These are phyloP conservation scores for Dimargaris verticillata DNA, from an alignment of 192 early-diverging fungal genomes.

Conservation along the genomic window DNA sequence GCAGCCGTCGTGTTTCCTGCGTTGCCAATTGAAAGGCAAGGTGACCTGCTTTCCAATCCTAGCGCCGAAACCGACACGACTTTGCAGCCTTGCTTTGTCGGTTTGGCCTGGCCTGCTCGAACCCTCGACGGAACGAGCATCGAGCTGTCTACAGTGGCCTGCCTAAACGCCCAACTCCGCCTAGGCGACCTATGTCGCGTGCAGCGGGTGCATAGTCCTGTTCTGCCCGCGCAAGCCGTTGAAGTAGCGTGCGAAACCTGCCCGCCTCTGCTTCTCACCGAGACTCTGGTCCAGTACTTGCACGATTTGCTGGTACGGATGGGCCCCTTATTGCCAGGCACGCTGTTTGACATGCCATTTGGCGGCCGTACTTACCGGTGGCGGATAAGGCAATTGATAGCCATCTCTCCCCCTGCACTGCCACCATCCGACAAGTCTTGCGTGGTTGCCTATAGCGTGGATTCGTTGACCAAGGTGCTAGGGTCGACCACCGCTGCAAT, in stretches of 20 bases:
- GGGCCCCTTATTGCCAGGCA: slow-evolving; percentile 14
- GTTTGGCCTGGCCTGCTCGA: slow-evolving; percentile 22
- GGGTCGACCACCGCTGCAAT: neutral
- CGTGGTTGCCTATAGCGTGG: neutral
- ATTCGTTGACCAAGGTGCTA: neutral
- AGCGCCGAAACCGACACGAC: no score
- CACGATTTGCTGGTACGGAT: slow-evolving; percentile 18
- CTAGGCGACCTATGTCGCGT: slow-evolving; percentile 19
- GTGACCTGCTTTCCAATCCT: no score
- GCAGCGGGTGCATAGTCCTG: slow-evolving; percentile 10
- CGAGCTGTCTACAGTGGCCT: slow-evolving; percentile 14
- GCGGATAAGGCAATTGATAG: slow-evolving; percentile 6
- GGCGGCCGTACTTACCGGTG: slow-evolving; percentile 15
- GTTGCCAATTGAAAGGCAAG: no score
- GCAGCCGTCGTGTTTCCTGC: no score
- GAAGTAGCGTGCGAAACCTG: slow-evolving; percentile 11
- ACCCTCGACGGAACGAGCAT: slow-evolving; percentile 10
- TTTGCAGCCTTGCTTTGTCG: no score
- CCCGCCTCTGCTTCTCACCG: slow-evolving; percentile 3
- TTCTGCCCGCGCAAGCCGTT: slow-evolving; percentile 11
- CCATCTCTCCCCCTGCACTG: neutral
- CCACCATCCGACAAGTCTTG: slow-evolving; percentile 10
- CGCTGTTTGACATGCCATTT: slow-evolving; percentile 19
- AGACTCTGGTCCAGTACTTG: slow-evolving; percentile 12
- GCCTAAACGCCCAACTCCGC: slow-evolving; percentile 19